Conservation (phyloP, 306 rosid species). For the Astragalus membranaceus region DNA sequence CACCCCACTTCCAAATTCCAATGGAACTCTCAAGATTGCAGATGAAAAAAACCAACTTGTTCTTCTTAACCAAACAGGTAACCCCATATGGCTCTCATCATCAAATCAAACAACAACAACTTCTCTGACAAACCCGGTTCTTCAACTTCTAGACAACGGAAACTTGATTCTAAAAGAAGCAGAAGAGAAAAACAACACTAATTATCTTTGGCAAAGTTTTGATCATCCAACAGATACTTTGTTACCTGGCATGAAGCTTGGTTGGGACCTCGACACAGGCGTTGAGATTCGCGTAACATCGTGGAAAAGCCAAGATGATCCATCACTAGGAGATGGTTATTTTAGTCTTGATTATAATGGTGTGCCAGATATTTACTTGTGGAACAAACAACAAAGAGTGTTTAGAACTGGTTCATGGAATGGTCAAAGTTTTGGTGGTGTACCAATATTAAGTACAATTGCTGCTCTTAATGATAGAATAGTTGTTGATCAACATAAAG, state of each 20-base stretch:
- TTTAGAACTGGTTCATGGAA: constrained; percentile 66
- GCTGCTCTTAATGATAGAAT: constrained; percentile 16
- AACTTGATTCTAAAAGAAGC: constrained; percentile 37
- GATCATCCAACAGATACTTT: constrained; percentile 49
- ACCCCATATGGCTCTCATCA: constrained; percentile 21
- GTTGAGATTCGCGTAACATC: constrained; percentile 27
- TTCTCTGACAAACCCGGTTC: constrained; percentile 9
- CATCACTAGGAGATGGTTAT: constrained; percentile 30
- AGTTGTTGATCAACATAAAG: constrained; percentile 13
- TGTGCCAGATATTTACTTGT: constrained; percentile 42
- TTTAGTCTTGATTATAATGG: constrained; percentile 37
- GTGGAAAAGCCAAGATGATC: constrained; percentile 41
- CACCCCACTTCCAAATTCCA: constrained; percentile 35
- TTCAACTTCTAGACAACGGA: constrained; percentile 41
- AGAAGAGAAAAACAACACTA: constrained; percentile 12
- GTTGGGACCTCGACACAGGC: constrained; percentile 36
- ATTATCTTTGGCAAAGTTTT: constrained; percentile 51
- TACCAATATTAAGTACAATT: constrained; percentile 27
- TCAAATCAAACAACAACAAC: constrained; percentile 14
- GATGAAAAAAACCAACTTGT: constrained; percentile 18
- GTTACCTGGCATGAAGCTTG: constrained; percentile 51
- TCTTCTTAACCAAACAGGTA: constrained; percentile 22
- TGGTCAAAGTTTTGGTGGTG: constrained; percentile 39
- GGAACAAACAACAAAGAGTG: neutral
- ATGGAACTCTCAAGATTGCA: constrained; percentile 30